These are phyloP conservation scores for Oidiodendron maius DNA, from an alignment of 495 filamentous ascomycete genomes.

Conservation along the genomic window DNA sequence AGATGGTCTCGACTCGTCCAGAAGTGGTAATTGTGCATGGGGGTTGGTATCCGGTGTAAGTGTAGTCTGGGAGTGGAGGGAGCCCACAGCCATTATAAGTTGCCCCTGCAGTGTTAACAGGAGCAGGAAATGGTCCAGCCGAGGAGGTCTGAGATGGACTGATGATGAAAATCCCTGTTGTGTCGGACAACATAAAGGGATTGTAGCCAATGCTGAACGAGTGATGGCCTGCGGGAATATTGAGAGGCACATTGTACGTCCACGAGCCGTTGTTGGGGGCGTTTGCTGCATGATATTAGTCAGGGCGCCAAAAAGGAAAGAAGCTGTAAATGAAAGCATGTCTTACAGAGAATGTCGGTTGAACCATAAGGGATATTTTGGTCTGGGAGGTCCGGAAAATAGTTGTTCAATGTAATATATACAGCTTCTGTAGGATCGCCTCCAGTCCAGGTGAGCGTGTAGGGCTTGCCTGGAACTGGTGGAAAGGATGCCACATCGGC, in stretches of 20 bases:
- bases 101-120: background rate
- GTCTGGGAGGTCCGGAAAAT: conserved; percentile 2
- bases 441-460: conserved; percentile 10
- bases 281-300: conserved; percentile 7
- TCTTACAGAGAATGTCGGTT: conserved; percentile 6
- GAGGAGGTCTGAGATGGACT: conserved; percentile 1
- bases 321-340: background rate
- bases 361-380: conserved; percentile 1
- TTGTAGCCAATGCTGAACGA: conserved; percentile 10
- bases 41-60: conserved; percentile 9
- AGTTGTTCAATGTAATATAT: conserved; percentile 7
- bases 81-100: conserved; percentile 9
- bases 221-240: conserved; percentile 3
- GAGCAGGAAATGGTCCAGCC: background rate
- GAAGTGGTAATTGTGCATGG: conserved; percentile 4
- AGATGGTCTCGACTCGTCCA: conserved; percentile 5
- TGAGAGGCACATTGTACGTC: conserved; percentile 9
- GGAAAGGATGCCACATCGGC: conserved; percentile 4
- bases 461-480: conserved; percentile 7
- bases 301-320: background rate
- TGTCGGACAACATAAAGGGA: conserved; percentile 3
- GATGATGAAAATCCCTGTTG: conserved; percentile 5
- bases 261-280: conserved; percentile 11
- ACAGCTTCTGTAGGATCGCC: conserved; percentile 6
- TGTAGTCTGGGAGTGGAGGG: conserved; percentile 6